Evolutionary conservation across 2,329 filamentous ascomycete species (phyloP).

Genomic region (Alternaria solani): DNA sequence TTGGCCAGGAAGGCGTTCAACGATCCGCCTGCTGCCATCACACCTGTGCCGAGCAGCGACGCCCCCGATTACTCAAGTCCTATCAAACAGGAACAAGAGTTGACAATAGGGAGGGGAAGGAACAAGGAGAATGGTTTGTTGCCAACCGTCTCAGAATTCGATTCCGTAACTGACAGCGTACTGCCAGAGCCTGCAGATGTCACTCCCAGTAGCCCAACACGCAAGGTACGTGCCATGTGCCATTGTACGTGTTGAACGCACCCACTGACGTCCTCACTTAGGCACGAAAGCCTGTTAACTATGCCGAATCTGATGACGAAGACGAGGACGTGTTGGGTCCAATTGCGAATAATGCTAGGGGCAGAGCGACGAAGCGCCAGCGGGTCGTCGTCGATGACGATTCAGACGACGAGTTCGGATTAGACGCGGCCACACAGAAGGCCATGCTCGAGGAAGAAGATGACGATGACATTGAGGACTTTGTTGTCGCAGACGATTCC

Average conservation of each 20-base stretch:
- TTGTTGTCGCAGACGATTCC: conserved; percentile 86
- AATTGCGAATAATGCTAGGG: conserved; percentile 55
- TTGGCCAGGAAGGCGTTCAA: conserved; percentile 46
- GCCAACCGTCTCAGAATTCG: conserved; percentile 50
- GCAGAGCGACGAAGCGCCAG: conserved; percentile 63
- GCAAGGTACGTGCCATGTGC: conserved; percentile 67
- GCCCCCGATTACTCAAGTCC: conserved; percentile 71
- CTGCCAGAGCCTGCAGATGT: conserved; percentile 54
- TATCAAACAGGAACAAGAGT: conserved; percentile 67
- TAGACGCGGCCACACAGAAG: conserved; percentile 64
- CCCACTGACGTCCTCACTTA: conserved; percentile 39
- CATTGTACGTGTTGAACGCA: background rate
- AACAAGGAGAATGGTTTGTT: conserved; percentile 63
- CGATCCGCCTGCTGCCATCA: conserved; percentile 57
- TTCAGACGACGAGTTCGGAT: conserved; percentile 72
- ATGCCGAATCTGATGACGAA: conserved; percentile 80
- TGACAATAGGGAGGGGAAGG: conserved; percentile 57
- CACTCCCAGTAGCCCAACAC: conserved; percentile 74
- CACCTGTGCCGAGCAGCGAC: conserved; percentile 84
- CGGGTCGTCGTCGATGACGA: conserved; percentile 70
- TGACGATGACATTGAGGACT: conserved; percentile 86
- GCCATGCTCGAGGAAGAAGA: conserved; percentile 65
- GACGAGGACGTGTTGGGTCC: conserved; percentile 72
- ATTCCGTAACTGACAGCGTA: conserved; percentile 55
- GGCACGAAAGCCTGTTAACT: conserved; percentile 74